These are phyloP conservation scores for Escallonia rubra DNA, from an alignment of 129 eudicot genomes.

Conservation along the genomic window DNA sequence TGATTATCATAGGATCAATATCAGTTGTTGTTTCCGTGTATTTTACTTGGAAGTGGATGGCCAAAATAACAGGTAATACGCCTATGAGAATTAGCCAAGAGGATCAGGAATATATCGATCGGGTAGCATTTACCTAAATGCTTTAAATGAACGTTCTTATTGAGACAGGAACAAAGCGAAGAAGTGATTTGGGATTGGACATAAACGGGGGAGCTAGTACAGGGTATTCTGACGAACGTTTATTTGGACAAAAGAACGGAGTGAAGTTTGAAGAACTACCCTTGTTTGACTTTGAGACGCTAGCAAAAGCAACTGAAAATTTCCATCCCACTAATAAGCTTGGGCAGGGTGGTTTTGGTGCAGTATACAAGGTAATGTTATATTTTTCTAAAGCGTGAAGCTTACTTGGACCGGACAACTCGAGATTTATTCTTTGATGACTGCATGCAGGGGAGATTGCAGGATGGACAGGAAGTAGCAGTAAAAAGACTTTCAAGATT, in stretches of 20 bases:
- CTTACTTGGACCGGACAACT: background rate
- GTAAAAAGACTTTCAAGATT: constrained; percentile 44
- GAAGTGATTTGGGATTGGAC: background rate
- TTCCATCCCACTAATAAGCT: constrained; percentile 25
- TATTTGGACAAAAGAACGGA: background rate
- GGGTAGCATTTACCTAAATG: no score
- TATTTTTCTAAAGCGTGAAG: background rate
- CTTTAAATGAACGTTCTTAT: no score
- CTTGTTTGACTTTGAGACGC: constrained; percentile 16
- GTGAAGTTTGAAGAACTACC: constrained; percentile 21
- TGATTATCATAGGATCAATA: background rate
- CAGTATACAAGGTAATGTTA: constrained; percentile 34
- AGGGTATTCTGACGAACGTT: background rate
- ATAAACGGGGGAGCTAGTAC: background rate
- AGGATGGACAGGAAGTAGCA: constrained; percentile 33
- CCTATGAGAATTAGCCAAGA: no score
- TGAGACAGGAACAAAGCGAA: background rate
- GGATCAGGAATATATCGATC: no score
- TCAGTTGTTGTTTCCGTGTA: no score
- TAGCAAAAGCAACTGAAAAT: constrained; percentile 22
- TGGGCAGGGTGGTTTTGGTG: constrained; percentile 49
- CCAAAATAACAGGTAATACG: background rate
- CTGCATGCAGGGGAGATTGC: constrained; percentile 24
- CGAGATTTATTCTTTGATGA: background rate
- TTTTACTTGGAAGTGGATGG: background rate